Evolutionary conservation across 192 early-diverging fungal species (phyloP).

Genomic region (Phycomyces nitens): DNA sequence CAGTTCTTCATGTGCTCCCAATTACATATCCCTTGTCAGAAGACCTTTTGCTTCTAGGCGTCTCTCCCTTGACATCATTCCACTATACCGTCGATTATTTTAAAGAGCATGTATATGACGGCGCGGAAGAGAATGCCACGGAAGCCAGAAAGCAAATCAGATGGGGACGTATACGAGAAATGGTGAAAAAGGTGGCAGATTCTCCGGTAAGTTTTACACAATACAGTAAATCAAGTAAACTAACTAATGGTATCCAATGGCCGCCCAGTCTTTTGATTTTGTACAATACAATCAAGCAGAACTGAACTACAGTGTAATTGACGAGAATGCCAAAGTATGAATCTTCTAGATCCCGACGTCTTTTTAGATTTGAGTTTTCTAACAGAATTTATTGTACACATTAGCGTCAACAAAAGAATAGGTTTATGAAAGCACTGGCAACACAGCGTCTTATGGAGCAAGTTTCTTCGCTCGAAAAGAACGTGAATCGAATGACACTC

Average conservation of each 20-base stretch:
- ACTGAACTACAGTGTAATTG: slow-evolving; percentile 34
- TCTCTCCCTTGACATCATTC: slow-evolving; percentile 29
- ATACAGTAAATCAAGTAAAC: neutral
- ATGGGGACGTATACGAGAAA: slow-evolving; percentile 32
- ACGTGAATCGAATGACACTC: slow-evolving; percentile 27
- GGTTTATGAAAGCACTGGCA: slow-evolving; percentile 42
- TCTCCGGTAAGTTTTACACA: slow-evolving; percentile 28
- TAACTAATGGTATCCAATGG: no score
- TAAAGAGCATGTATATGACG: slow-evolving; percentile 19
- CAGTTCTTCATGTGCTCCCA: slow-evolving; percentile 22
- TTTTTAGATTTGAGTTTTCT: no score
- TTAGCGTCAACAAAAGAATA: slow-evolving; percentile 39
- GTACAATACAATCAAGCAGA: slow-evolving; percentile 32
- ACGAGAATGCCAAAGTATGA: slow-evolving; percentile 44
- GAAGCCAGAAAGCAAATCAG: slow-evolving; percentile 29
- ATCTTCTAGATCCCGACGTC: no score
- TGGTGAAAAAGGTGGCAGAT: slow-evolving; percentile 32
- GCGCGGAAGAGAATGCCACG: slow-evolving; percentile 5
- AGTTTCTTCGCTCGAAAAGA: slow-evolving; percentile 39
- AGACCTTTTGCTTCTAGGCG: slow-evolving; percentile 34
- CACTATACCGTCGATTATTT: slow-evolving; percentile 36
- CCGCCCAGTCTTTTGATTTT: slow-evolving; percentile 37
- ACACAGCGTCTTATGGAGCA: slow-evolving; percentile 38
- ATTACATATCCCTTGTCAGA: slow-evolving; percentile 29
- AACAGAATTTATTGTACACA: neutral